Base-by-base conservation (phyloP, 2,329 filamentous ascomycete genomes). In the Penicillium glabrum region DNA sequence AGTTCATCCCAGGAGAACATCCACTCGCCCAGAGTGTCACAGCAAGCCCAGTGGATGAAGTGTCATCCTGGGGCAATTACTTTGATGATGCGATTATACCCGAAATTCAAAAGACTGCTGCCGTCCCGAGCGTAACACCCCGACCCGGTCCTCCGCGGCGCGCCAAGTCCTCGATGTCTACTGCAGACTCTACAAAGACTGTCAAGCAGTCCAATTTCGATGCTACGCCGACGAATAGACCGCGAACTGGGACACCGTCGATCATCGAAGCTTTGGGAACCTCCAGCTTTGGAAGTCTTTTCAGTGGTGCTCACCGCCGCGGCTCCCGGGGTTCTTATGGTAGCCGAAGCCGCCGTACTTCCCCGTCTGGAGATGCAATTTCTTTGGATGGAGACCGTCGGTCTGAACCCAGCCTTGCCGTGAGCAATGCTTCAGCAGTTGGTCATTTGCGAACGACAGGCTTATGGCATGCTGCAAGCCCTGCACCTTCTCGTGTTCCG, bases 11-110 rank as follows among this genome's bases (percentile, higher is more conserved):
- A 64, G 80, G 82, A 48, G 88, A 91, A 52, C 90, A 93, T 70
- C 89, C 90, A 21, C 76, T 93, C 43, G 86, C 89, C 19, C 88
- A 90, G 64, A 93, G 89, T 69, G 83, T 90, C 48, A 86, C 85
- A 35, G 89, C 84, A 19, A 90, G 86, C 67, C 89, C 89, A 1
- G 84, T 87, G 14, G 61, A 67, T 27, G 64, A 69, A 33, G 64
- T 69, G n/a, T 63, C 69, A 13, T 64, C 69, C 13, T 68, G 67
- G 45, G 56, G 64, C 11, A 73, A 70, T 16, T 80, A 79, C 57
- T 80, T 79, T 56, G 65, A 63, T 53, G 24, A 44, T 9, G 23
- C 27, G n/a, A 46, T 61, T 51, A 24, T 59, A 50, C 21, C 53
- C 46, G 56, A 56, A 44, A 23, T 45, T 58, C 66, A 65, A 16